phyloP scores from a whole-genome alignment of 2,329 filamentous ascomycete genomes.

The Zelopaecilomyces penicillatus region DNA sequence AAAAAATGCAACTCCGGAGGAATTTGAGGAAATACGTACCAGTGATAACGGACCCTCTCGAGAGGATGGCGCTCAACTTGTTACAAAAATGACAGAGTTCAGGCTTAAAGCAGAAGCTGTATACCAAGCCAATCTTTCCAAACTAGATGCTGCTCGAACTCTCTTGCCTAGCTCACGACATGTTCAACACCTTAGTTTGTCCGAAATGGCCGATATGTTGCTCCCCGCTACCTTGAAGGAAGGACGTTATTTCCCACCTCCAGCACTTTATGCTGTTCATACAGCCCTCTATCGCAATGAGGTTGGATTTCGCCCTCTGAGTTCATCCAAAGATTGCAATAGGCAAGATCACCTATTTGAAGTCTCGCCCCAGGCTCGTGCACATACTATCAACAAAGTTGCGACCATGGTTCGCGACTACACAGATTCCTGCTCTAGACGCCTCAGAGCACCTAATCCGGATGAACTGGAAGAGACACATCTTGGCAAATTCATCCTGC shows the following conservation, averaged over 20 bases:
- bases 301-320: constrained; percentile 47
- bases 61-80: constrained; percentile 31
- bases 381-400: constrained; percentile 22
- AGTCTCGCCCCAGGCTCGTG: constrained; percentile 33
- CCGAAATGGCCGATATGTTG: constrained; percentile 40
- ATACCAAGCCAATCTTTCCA: constrained; percentile 39
- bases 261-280: constrained; percentile 62
- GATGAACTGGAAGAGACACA: constrained; percentile 12
- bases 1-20: constrained; percentile 16
- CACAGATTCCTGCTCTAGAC: constrained; percentile 15
- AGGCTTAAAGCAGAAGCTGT: constrained; percentile 31
- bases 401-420: constrained; percentile 25
- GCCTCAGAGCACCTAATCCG: constrained; percentile 8
- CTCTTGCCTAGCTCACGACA: constrained; percentile 29
- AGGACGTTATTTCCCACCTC: constrained; percentile 31
- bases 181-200: constrained; percentile 39
- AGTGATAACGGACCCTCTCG: constrained; percentile 36
- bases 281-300: constrained; percentile 53
- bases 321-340: constrained; percentile 37
- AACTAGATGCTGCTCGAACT: constrained; percentile 37
- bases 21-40: constrained; percentile 22
- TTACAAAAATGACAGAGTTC: constrained; percentile 42
- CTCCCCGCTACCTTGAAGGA: constrained; percentile 28
- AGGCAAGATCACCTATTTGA: constrained; percentile 52
- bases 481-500: constrained; percentile 38